Base-by-base conservation (phyloP, 257 asterid species). In the Gentiana macrophylla region DNA sequence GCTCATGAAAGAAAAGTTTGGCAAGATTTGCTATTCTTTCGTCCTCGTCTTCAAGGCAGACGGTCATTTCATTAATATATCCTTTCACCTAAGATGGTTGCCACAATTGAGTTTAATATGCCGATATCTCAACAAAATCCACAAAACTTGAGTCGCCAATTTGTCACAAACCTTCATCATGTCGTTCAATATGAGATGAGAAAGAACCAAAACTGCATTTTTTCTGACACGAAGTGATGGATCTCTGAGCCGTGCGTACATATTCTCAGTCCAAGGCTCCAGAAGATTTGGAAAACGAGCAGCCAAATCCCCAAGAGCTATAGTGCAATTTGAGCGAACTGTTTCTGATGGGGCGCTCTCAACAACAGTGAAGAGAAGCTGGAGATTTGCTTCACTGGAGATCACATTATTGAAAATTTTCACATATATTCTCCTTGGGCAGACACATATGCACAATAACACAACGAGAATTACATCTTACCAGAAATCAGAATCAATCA, bases 231-330 rank as follows among this genome's bases (percentile, higher is more conserved):
- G 69, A 52, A 65, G 79, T 51, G 98, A 81, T 50, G 77, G 80
- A 78, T 91, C 98, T 48, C 85, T 82, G 55, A 91, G 84, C 43
- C 98, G 88, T 59, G 94, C 84, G 65, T 91, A 91, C 93, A 83
- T 87, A 68, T 91, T 79, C 80, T 91, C 97, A 36, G 98, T 91
- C 97, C 98, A 91, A 61, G 98, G 98, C 79, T 91, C 97, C 73
- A 91, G 71, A 55, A 87, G 74, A 74, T 91, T 91, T 4, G 98
- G 98, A 74, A 84, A 91, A 41, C 98, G 95, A 67, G 83, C 97
- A 43, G 95, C 94, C 70, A 91, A 76, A 71, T 91, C 98, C 67
- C 97, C 98, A 63, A 91, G 94, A 56, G 98, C 97, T 62, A 87
- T 83, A 4, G 97, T 91, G 80, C 95, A 91, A 74, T 87, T 91